These are phyloP conservation scores for Excoecaria cochinchinensis DNA, from an alignment of 345 rosid species.

Conservation along the genomic window DNA sequence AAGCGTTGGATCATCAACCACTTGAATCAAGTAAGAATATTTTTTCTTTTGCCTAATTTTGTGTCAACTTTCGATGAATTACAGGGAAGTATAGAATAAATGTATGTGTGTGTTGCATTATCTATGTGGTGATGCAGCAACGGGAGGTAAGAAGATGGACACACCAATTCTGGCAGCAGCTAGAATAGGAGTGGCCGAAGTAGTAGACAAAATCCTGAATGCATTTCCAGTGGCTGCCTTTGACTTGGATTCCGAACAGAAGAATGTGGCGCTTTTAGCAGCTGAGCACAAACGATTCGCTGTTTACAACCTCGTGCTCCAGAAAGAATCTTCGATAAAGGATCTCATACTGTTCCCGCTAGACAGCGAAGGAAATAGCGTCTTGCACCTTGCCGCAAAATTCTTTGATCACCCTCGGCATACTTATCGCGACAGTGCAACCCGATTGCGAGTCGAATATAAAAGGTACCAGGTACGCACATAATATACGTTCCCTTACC, in stretches of 20 bases:
- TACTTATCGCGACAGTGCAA: background rate
- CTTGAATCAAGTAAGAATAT: no score
- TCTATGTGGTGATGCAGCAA: no score
- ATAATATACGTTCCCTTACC: no score
- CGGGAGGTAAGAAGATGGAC: background rate
- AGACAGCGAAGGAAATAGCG: slow-evolving; percentile 22
- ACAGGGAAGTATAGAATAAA: no score
- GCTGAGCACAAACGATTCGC: slow-evolving; percentile 20
- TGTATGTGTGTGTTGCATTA: no score
- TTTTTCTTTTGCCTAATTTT: no score
- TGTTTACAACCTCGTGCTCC: slow-evolving; percentile 10
- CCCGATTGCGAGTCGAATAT: no score
- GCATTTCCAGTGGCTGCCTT: background rate
- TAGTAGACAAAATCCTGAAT: background rate
- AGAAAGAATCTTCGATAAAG: background rate
- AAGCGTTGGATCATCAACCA: no score
- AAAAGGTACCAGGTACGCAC: slow-evolving; percentile 12
- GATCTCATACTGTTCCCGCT: slow-evolving; percentile 2
- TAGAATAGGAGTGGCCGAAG: background rate
- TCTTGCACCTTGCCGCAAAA: slow-evolving; percentile 26
- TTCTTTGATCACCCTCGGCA: slow-evolving; percentile 16
- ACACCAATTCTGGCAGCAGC: background rate
- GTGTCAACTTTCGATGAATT: no score
- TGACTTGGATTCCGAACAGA: background rate
- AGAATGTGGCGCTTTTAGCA: slow-evolving; percentile 23